Conservation (phyloP, 495 filamentous ascomycete species). For the Trichoderma erinaceum region DNA sequence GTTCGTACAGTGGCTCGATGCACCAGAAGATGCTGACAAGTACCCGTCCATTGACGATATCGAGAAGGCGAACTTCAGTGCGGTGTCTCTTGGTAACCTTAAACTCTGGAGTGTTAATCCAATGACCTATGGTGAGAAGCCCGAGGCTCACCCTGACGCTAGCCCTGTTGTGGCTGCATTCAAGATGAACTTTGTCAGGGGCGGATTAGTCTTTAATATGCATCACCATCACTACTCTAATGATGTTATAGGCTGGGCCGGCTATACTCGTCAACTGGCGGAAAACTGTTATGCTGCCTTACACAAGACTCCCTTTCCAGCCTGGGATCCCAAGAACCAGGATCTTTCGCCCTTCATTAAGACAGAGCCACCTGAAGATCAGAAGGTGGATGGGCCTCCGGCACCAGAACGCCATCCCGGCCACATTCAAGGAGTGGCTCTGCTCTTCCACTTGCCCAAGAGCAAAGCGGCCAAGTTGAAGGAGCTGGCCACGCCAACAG, state of each 20-base stretch:
- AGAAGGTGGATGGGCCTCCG: conserved; percentile 30
- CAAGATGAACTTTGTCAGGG: conserved; percentile 38
- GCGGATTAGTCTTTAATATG: conserved; percentile 38
- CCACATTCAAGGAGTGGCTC: conserved; percentile 25
- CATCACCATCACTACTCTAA: conserved; percentile 41
- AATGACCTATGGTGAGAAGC: conserved; percentile 38
- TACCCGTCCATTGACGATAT: conserved; percentile 30
- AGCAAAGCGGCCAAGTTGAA: conserved; percentile 39
- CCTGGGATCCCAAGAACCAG: conserved; percentile 32
- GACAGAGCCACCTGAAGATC: conserved; percentile 20
- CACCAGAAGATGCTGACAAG: conserved; percentile 23
- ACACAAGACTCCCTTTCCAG: conserved; percentile 27
- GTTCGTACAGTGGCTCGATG: conserved; percentile 37
- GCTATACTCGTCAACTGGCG: conserved; percentile 34
- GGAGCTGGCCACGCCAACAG: conserved; percentile 29
- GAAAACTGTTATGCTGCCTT: conserved; percentile 37
- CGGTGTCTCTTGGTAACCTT: conserved; percentile 27
- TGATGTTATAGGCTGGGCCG: conserved; percentile 39
- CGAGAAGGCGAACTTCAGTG: conserved; percentile 28
- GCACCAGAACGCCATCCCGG: conserved; percentile 27
- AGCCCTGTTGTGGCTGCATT: conserved; percentile 34
- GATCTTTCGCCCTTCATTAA: conserved; percentile 31
- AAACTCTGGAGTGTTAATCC: conserved; percentile 28
- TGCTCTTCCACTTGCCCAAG: conserved; percentile 38
- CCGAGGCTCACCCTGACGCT: conserved; percentile 31